A percentile compares a stretch with the other conserved stretches of the same genome.
phyloP scores from a whole-genome alignment of 148 eudicot genomes.

The Rhododendron simsii region DNA sequence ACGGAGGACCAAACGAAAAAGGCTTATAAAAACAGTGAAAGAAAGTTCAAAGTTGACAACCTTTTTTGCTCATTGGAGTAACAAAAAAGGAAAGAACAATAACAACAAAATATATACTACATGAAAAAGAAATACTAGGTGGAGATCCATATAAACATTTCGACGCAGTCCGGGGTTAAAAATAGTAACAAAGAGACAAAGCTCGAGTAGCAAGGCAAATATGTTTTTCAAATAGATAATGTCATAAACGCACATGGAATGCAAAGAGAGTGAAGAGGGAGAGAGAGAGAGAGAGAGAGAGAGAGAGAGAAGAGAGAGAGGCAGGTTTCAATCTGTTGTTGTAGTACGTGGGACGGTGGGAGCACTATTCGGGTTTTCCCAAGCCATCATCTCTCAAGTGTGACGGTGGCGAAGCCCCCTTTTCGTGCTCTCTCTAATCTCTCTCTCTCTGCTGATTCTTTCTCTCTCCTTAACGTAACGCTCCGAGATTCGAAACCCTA shows the following conservation, averaged over 20 bases:
- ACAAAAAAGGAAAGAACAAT: no score
- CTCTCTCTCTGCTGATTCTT: not conserved
- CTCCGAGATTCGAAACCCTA: not conserved
- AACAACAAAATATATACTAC: not conserved
- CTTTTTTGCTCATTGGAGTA: no score
- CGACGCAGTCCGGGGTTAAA: not conserved
- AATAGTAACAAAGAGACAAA: not conserved
- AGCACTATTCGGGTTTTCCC: not conserved
- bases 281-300: not conserved
- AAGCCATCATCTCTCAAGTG: not conserved
- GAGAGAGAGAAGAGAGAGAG: not conserved
- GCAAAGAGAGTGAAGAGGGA: not conserved
- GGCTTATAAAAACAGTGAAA: no score
- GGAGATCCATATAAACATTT: not conserved
- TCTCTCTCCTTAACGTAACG: not conserved
- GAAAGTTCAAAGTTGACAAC: no score
- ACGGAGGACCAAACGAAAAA: no score
- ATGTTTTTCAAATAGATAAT: not conserved
- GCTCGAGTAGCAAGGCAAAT: not conserved
- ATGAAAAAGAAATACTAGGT: not conserved
- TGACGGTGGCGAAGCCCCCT: slow-evolving; percentile 2
- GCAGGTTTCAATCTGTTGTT: not conserved
- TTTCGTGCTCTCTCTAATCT: not conserved
- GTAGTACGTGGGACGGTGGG: not conserved
- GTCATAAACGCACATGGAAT: not conserved